These are phyloP conservation scores for Boletus rufocinnamomeus DNA, from an alignment of 768 basidiomycete species.

Conservation along the genomic window DNA sequence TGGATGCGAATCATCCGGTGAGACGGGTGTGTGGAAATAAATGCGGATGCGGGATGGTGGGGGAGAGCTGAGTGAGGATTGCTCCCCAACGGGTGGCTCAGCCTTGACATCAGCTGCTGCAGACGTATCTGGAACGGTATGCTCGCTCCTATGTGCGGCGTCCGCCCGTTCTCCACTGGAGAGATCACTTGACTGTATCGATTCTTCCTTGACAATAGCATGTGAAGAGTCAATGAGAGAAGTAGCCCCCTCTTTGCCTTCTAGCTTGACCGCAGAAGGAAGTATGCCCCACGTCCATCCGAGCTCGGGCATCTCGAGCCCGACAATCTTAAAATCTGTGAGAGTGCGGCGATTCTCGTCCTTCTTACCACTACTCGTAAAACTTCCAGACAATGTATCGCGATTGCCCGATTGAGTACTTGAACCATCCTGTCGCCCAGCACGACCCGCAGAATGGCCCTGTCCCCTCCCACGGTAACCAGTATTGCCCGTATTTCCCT, in stretches of 20 bases:
- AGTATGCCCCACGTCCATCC: slow-evolving; percentile 85
- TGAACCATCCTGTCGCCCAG: slow-evolving; percentile 41
- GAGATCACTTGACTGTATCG: slow-evolving; percentile 26
- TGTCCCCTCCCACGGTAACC: slow-evolving; percentile 65
- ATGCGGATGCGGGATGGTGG: slow-evolving; percentile 84
- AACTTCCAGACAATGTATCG: slow-evolving; percentile 51
- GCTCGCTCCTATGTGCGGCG: slow-evolving; percentile 21
- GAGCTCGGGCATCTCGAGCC: slow-evolving; percentile 79
- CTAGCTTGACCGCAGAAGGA: slow-evolving; percentile 40
- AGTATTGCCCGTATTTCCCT: slow-evolving; percentile 40
- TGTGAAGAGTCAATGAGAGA: slow-evolving; percentile 36
- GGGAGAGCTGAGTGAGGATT: slow-evolving; percentile 40
- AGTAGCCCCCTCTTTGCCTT: slow-evolving; percentile 39
- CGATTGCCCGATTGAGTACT: slow-evolving; percentile 43
- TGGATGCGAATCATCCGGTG: slow-evolving; percentile 76
- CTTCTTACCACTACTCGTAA: slow-evolving; percentile 65
- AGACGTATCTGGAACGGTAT: slow-evolving; percentile 29
- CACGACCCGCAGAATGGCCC: slow-evolving; percentile 45
- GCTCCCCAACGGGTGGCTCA: slow-evolving; percentile 31
- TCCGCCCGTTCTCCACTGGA: slow-evolving; percentile 24
- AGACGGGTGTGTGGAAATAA: slow-evolving; percentile 89
- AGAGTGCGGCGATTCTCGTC: slow-evolving; percentile 90
- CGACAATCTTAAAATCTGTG: slow-evolving; percentile 97
- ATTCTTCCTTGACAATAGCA: slow-evolving; percentile 36
- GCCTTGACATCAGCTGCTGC: slow-evolving; percentile 35